Percentiles rank a stretch among this genome's conserved stretches.
phyloP scores from a whole-genome alignment of 805 yeast genomes.

The Pichia thaimueangensis region DNA sequence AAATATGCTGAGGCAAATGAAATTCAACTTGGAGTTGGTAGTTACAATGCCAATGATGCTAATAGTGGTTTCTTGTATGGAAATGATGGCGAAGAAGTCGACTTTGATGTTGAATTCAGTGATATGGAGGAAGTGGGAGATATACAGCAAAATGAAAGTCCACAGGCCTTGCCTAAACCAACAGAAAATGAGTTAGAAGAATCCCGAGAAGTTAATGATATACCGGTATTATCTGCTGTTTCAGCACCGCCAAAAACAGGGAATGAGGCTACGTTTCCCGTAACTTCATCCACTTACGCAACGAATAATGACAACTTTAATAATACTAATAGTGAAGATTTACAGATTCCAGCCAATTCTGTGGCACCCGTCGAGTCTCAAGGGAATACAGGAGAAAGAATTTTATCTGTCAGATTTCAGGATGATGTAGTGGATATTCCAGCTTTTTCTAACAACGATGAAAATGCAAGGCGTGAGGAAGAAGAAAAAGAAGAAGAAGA shows the following conservation, averaged over 20 bases:
- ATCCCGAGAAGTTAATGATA: not conserved
- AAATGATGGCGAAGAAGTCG: slow-evolving; percentile 25
- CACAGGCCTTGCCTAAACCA: no score
- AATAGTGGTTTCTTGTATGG: slow-evolving; percentile 1
- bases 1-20: slow-evolving; percentile 16
- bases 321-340: no score
- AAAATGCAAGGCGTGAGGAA: not conserved
- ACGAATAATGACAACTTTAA: no score
- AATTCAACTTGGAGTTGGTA: slow-evolving; percentile 16
- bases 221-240: no score
- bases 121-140: slow-evolving; percentile 15
- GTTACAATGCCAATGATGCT: slow-evolving; percentile 14
- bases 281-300: no score
- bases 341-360: no score
- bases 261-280: no score
- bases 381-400: no score
- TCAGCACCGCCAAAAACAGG: no score
- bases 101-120: slow-evolving; percentile 27
- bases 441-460: not conserved
- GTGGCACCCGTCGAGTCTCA: no score
- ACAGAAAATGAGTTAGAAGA: not conserved
- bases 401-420: slow-evolving; percentile 4
- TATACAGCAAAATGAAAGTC: no score
- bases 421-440: not conserved
- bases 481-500: slow-evolving; percentile 1